These are phyloP conservation scores for Coemansia sp. DNA, from an alignment of 192 early-diverging fungal species.

Conservation along the genomic window DNA sequence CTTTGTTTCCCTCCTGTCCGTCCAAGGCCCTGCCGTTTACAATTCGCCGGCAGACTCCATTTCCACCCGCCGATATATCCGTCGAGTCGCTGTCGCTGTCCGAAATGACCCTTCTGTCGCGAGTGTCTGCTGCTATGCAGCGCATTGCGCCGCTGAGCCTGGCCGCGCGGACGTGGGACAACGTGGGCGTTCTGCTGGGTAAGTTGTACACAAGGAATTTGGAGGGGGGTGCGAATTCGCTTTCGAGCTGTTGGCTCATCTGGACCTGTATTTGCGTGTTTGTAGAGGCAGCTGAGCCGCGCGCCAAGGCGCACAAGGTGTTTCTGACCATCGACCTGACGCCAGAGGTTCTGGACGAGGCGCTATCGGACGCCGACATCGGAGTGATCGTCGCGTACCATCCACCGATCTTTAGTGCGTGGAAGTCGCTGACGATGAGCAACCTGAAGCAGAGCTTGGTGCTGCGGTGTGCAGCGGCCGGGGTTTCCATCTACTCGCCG, in stretches of 20 bases:
- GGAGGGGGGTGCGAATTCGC: slow-evolving; percentile 3
- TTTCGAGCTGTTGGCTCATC: neutral
- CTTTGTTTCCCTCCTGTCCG: neutral
- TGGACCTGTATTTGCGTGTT: no score
- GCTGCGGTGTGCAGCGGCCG: slow-evolving; percentile 72
- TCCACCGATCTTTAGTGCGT: slow-evolving; percentile 81
- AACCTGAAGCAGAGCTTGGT: slow-evolving; percentile 80
- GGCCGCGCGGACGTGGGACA: slow-evolving; percentile 83
- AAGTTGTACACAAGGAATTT: slow-evolving; percentile 6
- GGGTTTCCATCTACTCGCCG: slow-evolving; percentile 83
- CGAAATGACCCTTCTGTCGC: slow-evolving; percentile 32
- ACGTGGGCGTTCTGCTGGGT: slow-evolving; percentile 76
- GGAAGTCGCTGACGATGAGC: slow-evolving; percentile 69
- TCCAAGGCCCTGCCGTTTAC: slow-evolving; percentile 24
- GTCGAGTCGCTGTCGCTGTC: slow-evolving; percentile 13
- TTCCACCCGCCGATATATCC: slow-evolving; percentile 4
- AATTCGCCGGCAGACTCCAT: slow-evolving; percentile 26
- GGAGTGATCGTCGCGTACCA: slow-evolving; percentile 92
- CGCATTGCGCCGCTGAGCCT: slow-evolving; percentile 78
- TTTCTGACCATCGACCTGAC: slow-evolving; percentile 94
- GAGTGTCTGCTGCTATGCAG: slow-evolving; percentile 61
- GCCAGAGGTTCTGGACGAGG: slow-evolving; percentile 67
- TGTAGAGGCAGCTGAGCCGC: slow-evolving; percentile 75
- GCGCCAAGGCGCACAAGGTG: slow-evolving; percentile 61
- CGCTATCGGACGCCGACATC: slow-evolving; percentile 62